These are phyloP conservation scores for Tothia fuscella DNA, from an alignment of 2,329 filamentous ascomycete genomes.

Conservation along the genomic window DNA sequence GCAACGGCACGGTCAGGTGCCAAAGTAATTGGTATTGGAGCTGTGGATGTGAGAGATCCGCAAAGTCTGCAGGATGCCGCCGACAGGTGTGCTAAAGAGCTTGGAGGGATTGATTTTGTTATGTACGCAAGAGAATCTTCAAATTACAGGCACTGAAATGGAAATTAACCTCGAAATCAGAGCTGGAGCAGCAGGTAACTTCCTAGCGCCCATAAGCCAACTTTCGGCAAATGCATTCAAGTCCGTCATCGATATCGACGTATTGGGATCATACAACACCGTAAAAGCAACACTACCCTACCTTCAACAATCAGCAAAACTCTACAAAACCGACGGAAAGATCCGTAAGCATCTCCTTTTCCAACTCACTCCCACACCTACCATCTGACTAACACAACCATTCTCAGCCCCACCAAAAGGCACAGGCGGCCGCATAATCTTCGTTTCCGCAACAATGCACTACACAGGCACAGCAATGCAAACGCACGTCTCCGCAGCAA, in stretches of 20 bases:
- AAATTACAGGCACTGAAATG: background rate
- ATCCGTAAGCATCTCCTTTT: conserved; percentile 24
- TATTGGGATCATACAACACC: conserved; percentile 87
- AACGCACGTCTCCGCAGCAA: conserved; percentile 81
- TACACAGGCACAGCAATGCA: conserved; percentile 79
- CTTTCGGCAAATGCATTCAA: conserved; percentile 87
- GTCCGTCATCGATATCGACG: conserved; percentile 90
- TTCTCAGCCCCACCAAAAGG: conserved; percentile 29
- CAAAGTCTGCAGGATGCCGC: conserved; percentile 62
- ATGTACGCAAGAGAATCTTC: conserved; percentile 48
- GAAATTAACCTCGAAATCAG: conserved; percentile 37
- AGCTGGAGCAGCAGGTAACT: conserved; percentile 92
- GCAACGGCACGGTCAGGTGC: conserved; percentile 65
- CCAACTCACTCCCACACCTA: background rate
- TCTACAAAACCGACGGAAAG: conserved; percentile 48
- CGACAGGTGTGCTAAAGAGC: conserved; percentile 65
- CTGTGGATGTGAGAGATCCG: conserved; percentile 53
- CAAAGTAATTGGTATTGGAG: conserved; percentile 77
- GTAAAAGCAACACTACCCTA: conserved; percentile 83
- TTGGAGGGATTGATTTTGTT: conserved; percentile 83
- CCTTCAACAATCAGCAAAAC: conserved; percentile 60
- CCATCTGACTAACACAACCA: conserved; percentile 13
- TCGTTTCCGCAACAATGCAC: conserved; percentile 83
- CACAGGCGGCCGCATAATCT: conserved; percentile 75
- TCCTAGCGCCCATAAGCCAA: conserved; percentile 71